A percentile compares a stretch with the other conserved stretches of the same genome.
Evolutionary conservation across 2,329 filamentous ascomycete genomes (phyloP).

Genomic region (Ceratocystis papillata): DNA sequence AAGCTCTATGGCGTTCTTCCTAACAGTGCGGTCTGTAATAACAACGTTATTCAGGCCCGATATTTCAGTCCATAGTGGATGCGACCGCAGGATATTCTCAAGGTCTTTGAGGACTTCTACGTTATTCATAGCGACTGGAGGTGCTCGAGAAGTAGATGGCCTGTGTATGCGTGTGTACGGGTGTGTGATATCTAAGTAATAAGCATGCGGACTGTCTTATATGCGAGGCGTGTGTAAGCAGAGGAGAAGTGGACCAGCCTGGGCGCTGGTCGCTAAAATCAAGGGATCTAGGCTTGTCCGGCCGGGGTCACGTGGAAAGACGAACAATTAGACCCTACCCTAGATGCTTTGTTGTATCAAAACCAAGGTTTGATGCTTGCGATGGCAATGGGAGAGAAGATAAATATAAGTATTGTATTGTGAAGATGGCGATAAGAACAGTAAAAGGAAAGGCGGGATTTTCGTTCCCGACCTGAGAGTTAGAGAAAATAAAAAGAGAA

Average conservation of each 20-base stretch:
- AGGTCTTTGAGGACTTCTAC: not conserved
- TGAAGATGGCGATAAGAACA: no score
- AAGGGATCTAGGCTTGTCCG: not conserved
- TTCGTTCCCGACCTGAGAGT: not conserved
- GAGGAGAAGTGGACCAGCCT: not conserved
- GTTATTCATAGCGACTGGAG: constrained; percentile 1
- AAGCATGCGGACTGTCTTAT: not conserved
- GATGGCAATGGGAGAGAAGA: no score
- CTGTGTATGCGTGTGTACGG: not conserved
- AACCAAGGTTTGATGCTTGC: not conserved
- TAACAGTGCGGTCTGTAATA: not conserved
- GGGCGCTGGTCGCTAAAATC: not conserved
- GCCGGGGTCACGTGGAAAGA: not conserved
- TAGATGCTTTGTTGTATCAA: not conserved
- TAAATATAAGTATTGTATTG: no score
- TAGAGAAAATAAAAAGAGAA: not conserved
- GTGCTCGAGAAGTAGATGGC: not conserved
- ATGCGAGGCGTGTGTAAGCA: not conserved
- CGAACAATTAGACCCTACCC: not conserved
- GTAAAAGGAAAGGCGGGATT: no score
- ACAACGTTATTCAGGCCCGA: not conserved
- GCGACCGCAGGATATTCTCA: not conserved
- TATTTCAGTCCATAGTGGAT: not conserved
- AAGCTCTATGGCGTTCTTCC: not conserved
- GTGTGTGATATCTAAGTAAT: not conserved